These are phyloP conservation scores for Blastosporella zonata DNA, from an alignment of 1,284 basidiomycete species.

Conservation along the genomic window DNA sequence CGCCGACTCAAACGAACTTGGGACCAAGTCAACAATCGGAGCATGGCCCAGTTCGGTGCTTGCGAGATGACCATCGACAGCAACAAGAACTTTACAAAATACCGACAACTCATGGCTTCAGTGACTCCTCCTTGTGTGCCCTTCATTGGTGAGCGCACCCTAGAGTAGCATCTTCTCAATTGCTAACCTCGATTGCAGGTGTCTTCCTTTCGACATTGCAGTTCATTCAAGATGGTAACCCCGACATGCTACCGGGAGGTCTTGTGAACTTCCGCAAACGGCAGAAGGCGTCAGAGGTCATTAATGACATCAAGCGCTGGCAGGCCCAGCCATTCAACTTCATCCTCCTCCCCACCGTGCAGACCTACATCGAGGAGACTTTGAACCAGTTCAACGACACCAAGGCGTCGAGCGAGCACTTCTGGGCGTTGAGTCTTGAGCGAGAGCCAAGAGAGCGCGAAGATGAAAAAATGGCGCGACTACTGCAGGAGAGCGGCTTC, in stretches of 20 bases:
- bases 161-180: neutral
- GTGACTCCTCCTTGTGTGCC: constrained; percentile 96
- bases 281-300: constrained; percentile 90
- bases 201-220: constrained; percentile 95
- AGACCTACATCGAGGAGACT: constrained; percentile 76
- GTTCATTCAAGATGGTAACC: constrained; percentile 98
- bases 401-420: constrained; percentile 62
- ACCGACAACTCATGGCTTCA: constrained; percentile 81
- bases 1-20: constrained; percentile 92
- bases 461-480: constrained; percentile 88
- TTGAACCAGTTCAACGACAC: constrained; percentile 68
- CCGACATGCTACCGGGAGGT: constrained; percentile 76
- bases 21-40: constrained; percentile 81
- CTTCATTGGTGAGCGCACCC: constrained; percentile 76
- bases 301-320: constrained; percentile 95
- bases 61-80: constrained; percentile 86
- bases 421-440: constrained; percentile 84
- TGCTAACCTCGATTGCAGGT: constrained; percentile 46
- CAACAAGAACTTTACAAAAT: constrained; percentile 91
- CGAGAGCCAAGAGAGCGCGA: constrained; percentile 92
- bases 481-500: constrained; percentile 88
- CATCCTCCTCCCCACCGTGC: constrained; percentile 63
- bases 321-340: constrained; percentile 92
- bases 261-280: constrained; percentile 97
- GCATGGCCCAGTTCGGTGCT: constrained; percentile 62